Evolutionary conservation across 345 rosid species (phyloP).

Genomic region (Dimocarpus longan): DNA sequence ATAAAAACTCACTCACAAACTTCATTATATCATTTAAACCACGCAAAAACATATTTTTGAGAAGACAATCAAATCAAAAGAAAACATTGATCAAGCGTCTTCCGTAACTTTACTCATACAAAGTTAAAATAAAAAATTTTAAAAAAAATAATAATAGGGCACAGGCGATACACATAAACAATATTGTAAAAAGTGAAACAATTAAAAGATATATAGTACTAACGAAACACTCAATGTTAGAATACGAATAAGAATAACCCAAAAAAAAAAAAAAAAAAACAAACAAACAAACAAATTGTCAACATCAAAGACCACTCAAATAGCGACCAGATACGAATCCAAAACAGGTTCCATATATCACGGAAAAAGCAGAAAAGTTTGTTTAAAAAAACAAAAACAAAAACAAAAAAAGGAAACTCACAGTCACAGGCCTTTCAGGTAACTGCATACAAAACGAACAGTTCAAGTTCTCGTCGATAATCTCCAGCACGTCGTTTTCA

Average conservation of each 20-base stretch:
- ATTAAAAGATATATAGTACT: background rate
- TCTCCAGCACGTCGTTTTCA: constrained; percentile 21
- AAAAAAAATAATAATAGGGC: background rate
- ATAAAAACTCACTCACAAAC: background rate
- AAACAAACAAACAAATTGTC: too few relatives aligned
- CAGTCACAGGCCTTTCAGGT: constrained; percentile 41
- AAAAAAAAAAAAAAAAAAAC: too few relatives aligned
- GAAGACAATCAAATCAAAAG: background rate
- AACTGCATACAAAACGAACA: constrained; percentile 45
- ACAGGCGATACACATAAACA: background rate
- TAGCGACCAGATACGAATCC: background rate
- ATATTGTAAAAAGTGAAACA: background rate
- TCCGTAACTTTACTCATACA: background rate
- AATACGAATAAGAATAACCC: background rate
- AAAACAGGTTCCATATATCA: background rate
- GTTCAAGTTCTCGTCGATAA: constrained; percentile 34
- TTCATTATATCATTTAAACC: background rate
- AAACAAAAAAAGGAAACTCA: background rate
- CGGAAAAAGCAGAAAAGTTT: background rate
- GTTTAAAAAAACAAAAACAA: too few relatives aligned
- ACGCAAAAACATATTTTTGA: background rate
- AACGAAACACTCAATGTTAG: background rate
- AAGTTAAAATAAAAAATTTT: too few relatives aligned
- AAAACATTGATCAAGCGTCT: background rate
- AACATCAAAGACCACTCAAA: background rate